These are phyloP conservation scores for Camelina hispida DNA, from an alignment of 345 rosid genomes.

Conservation along the genomic window DNA sequence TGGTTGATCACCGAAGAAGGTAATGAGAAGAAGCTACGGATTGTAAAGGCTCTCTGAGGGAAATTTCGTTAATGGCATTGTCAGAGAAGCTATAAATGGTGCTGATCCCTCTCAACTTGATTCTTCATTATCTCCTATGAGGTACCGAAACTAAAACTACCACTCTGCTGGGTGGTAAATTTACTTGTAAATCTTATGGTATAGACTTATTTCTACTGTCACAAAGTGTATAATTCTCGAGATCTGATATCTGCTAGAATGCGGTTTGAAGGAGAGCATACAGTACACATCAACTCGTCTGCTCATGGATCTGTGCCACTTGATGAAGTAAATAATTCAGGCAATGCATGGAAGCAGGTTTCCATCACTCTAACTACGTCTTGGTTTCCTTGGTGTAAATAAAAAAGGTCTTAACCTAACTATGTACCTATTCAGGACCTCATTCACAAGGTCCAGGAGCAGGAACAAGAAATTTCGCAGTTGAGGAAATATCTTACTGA, in stretches of 20 bases:
- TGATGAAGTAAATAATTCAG: constrained; percentile 62
- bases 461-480: constrained; percentile 81
- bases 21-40: no score
- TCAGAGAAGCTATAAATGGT: constrained; percentile 47
- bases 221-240: constrained; percentile 27
- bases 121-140: constrained; percentile 57
- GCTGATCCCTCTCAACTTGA: constrained; percentile 55
- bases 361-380: constrained; percentile 32
- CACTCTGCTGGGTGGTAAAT: not conserved
- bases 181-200: constrained; percentile 17
- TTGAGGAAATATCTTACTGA: constrained; percentile 76
- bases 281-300: constrained; percentile 45
- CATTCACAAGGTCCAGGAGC: constrained; percentile 60
- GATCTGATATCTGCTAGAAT: constrained; percentile 51
- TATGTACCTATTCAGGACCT: constrained; percentile 56
- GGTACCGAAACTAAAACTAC: constrained; percentile 53
- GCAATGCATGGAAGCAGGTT: constrained; percentile 80
- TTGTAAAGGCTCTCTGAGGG: constrained; percentile 43
- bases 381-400: constrained; percentile 12
- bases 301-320: constrained; percentile 60
- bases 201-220: constrained; percentile 15
- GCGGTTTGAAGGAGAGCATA: constrained; percentile 61
- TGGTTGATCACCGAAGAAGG: constrained; percentile 59
- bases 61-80: constrained; percentile 53
- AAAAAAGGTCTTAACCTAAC: constrained; percentile 26